Percentiles rank a stretch among this genome's conserved stretches.
Evolutionary conservation across 2,329 filamentous ascomycete species (phyloP).

Genomic region (Zymoseptoria pseudotritici): DNA sequence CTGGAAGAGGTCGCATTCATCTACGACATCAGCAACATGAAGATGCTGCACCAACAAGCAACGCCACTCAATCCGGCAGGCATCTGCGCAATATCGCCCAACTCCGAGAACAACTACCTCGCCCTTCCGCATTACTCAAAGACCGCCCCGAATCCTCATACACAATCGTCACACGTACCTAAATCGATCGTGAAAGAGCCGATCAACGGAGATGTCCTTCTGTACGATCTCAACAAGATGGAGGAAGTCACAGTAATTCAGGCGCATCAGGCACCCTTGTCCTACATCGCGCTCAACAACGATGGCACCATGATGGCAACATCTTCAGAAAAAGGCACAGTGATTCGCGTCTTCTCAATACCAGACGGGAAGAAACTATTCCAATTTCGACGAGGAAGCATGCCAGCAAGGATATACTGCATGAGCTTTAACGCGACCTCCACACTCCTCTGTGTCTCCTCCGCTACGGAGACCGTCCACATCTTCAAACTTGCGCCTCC

Average conservation of each 20-base stretch:
- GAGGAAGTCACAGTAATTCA: conserved; percentile 94
- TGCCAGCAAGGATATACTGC: conserved; percentile 92
- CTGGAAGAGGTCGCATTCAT: conserved; percentile 95
- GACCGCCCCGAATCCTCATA: conserved; percentile 24
- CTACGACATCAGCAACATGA: conserved; percentile 99
- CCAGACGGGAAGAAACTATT: conserved; percentile 88
- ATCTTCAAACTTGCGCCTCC: conserved; percentile 72
- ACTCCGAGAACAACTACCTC: conserved; percentile 91
- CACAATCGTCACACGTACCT: conserved; percentile 72
- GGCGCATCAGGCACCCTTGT: conserved; percentile 85
- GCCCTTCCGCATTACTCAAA: conserved; percentile 81
- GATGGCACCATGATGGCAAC: conserved; percentile 89
- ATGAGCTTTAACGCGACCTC: conserved; percentile 98
- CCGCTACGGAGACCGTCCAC: conserved; percentile 91
- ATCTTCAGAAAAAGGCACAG: conserved; percentile 93
- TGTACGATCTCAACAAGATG: conserved; percentile 82
- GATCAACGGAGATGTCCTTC: conserved; percentile 82
- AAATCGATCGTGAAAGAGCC: conserved; percentile 60
- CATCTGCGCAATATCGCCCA: conserved; percentile 85
- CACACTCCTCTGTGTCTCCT: conserved; percentile 89
- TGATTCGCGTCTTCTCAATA: conserved; percentile 91
- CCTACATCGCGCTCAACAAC: conserved; percentile 83
- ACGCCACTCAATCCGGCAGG: conserved; percentile 86
- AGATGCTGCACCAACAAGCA: conserved; percentile 80
- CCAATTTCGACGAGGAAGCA: conserved; percentile 91